Base-by-base conservation (phyloP, 371 early-diverging fungal genomes). In the Furculomyces boomerangus region DNA sequence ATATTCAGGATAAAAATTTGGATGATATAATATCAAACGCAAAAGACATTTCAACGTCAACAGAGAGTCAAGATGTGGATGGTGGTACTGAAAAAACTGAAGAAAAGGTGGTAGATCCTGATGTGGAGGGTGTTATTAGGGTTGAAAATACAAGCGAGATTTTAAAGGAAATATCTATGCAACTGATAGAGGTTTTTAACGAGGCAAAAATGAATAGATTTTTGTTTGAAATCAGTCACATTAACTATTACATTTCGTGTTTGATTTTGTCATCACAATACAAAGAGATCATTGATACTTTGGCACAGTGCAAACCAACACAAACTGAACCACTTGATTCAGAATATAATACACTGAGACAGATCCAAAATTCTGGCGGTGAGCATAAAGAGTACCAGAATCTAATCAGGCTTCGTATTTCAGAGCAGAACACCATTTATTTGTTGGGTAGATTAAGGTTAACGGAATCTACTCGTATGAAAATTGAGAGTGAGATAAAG, bases 211-310 rank as follows among this genome's bases (percentile, higher is more conserved):
- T 8, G 7, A n/a, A 28, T 22, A 28, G 18, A 2, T 49, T 49
- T 29, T 28, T 14, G 24, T 49, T 49, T 49, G 29, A n/a, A 30
- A 5, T 49, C 29, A n/a, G 29, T 28, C n/a, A 49, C n/a, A n/a
- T 49, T 29, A 49, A 49, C 30, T 2, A 26, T 25, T 49, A 49
- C 50, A 49, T 49, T n/a, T 49, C 50, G 8, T 49, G 50, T 49
- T 13, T 49, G 29, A 3, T 49, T 25, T 25, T 29, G 29, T 7
- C 50, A 3, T 25, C 50, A 8, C 25, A 30, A n/a, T 49, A 28
- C 30, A 25, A 49, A 18, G 50, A 49, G 29, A 13, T 49, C 8
- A 49, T 49, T 27, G 30, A n/a, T 18, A 18, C 30, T 3, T 29
- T 49, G 7, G 18, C 8, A 29, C 3, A 49, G 35, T 35, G 35